Conservation (phyloP, 2,329 filamentous ascomycete genomes). For the Verticillium nonalfalfae region DNA sequence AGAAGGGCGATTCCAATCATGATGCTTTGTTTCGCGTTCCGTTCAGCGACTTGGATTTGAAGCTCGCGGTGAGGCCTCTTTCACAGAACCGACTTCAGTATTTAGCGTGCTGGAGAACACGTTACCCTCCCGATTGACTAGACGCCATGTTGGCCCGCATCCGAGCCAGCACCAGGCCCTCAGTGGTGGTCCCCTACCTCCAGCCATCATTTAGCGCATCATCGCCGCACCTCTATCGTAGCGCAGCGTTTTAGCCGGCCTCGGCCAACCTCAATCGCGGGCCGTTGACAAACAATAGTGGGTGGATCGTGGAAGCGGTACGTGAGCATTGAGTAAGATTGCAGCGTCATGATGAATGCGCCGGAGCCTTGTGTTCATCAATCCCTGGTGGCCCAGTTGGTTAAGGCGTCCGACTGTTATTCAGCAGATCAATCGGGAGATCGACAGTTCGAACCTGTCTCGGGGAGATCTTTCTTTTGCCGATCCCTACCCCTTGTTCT, state of each 20-base stretch:
- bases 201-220: background rate
- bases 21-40: background rate
- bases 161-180: too few species aligned
- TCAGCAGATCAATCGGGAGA: constrained; percentile 1
- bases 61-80: background rate
- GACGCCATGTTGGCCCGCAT: too few species aligned
- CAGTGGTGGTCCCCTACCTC: background rate
- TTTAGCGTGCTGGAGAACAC: too few species aligned
- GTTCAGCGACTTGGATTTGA: background rate
- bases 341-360: background rate
- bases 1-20: constrained; percentile 1
- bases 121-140: too few species aligned
- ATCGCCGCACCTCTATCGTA: background rate
- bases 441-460: constrained; percentile 4
- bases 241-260: background rate
- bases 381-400: constrained; percentile 4
- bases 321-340: background rate
- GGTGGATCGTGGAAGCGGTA: background rate
- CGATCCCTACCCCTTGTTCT: too few species aligned
- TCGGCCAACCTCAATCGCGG: background rate
- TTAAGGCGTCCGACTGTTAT: constrained; percentile 4
- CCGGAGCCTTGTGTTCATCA: rapidly evolving
- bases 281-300: background rate
- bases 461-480: background rate
- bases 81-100: background rate